A percentile compares a stretch with the other conserved stretches of the same genome.
phyloP scores from a whole-genome alignment of 2,329 filamentous ascomycete genomes.

The Trichoderma harzianum region DNA sequence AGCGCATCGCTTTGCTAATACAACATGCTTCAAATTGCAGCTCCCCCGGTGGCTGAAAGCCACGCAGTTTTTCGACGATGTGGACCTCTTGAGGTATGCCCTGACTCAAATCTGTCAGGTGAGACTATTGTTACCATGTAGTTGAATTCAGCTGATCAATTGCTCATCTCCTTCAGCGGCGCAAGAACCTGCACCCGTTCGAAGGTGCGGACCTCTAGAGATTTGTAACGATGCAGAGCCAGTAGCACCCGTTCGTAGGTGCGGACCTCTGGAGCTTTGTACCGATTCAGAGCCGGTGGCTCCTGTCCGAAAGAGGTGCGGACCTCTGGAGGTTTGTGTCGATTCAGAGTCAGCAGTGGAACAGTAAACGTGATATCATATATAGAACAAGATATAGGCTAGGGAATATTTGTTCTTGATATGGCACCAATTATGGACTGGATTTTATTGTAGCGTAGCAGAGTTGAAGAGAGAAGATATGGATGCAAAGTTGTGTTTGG shows the following conservation, averaged over 20 bases:
- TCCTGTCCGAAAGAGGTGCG: neutral
- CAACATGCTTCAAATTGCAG: neutral
- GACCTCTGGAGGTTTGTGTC: neutral
- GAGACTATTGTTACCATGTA: neutral
- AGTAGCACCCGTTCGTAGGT: neutral
- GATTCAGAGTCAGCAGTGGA: neutral
- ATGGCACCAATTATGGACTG: neutral
- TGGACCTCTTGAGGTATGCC: neutral
- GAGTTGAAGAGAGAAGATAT: neutral
- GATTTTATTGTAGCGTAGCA: neutral
- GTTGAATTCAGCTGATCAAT: neutral
- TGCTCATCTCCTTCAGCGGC: neutral
- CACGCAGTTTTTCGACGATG: neutral
- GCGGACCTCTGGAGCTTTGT: neutral
- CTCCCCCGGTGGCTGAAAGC: neutral
- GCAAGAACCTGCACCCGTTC: neutral
- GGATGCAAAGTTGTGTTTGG: neutral
- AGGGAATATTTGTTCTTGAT: neutral
- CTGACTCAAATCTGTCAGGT: neutral
- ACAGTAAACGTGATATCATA: neutral
- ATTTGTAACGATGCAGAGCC: neutral
- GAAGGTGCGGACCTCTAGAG: neutral
- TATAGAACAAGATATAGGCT: neutral
- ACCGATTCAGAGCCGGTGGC: neutral
- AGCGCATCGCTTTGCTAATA: neutral